Conservation (phyloP, 1,284 basidiomycete species). For the Grifola frondosa region DNA sequence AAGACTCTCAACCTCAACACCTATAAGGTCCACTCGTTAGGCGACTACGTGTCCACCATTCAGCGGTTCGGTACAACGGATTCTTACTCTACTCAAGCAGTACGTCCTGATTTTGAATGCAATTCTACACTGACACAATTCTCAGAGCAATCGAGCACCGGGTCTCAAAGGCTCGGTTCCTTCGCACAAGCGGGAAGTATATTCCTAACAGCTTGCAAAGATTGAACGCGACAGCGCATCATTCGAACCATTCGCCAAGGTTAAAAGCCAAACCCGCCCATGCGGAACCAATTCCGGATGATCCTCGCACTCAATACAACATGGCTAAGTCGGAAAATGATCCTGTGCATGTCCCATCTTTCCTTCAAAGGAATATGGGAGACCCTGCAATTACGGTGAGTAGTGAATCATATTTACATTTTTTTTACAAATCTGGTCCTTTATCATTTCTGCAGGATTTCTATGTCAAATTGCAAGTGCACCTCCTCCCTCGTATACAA, state of each 20-base stretch:
- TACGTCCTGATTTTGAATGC: too few species aligned
- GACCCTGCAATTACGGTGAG: neutral
- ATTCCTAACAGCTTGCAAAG: neutral
- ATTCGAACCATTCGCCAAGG: neutral
- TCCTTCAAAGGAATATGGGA: neutral
- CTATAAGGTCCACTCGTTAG: constrained; percentile 26
- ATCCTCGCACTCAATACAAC: neutral
- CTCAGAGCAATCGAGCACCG: constrained; percentile 2
- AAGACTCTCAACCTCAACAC: constrained; percentile 19
- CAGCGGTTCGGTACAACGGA: constrained; percentile 21
- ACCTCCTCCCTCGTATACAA: neutral
- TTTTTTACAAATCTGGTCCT: too few species aligned
- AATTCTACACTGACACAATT: too few species aligned
- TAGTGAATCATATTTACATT: too few species aligned
- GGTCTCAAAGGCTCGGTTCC: neutral
- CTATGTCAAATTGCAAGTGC: neutral
- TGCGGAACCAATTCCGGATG: neutral
- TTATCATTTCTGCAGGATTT: neutral
- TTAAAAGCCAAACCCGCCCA: neutral
- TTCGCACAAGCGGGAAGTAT: constrained; percentile 1
- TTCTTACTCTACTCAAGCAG: constrained; percentile 18
- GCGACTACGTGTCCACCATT: constrained; percentile 21
- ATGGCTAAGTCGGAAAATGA: neutral
- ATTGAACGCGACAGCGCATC: neutral
- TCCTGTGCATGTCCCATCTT: neutral